These are phyloP conservation scores for Plicaturopsis crispa DNA, from an alignment of 768 basidiomycete genomes.

Conservation along the genomic window DNA sequence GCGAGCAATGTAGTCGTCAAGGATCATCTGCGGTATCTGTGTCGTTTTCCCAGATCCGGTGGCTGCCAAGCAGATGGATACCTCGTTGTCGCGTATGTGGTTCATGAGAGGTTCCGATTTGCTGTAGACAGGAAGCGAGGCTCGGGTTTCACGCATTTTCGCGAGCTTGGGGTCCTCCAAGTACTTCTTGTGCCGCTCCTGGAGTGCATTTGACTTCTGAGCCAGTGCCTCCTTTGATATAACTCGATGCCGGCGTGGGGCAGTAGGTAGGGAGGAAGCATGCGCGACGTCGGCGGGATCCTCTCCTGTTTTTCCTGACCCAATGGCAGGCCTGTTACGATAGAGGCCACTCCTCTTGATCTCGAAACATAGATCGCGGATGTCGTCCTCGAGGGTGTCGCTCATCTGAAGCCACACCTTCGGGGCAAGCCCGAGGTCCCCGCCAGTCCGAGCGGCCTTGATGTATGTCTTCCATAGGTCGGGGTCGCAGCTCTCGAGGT, in stretches of 20 bases:
- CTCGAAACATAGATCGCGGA: constrained; percentile 64
- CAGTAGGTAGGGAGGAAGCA: constrained; percentile 5
- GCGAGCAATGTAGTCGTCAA: constrained; percentile 73
- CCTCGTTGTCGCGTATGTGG: constrained; percentile 69
- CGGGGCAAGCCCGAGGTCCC: constrained; percentile 65
- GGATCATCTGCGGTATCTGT: constrained; percentile 86
- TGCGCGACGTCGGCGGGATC: constrained; percentile 6
- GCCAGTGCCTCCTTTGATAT: constrained; percentile 23
- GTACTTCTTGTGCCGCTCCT: constrained; percentile 48
- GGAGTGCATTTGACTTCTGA: constrained; percentile 53
- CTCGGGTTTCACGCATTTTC: constrained; percentile 60
- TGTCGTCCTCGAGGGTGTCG: constrained; percentile 54
- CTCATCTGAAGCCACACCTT: constrained; percentile 61
- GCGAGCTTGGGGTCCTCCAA: constrained; percentile 50
- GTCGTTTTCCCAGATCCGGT: constrained; percentile 95
- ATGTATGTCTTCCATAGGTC: constrained; percentile 72
- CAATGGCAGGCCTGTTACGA: constrained; percentile 46
- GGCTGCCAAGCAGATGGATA: constrained; percentile 83
- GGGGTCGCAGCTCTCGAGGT: constrained; percentile 80
- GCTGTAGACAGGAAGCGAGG: constrained; percentile 67
- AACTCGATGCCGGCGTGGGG: constrained; percentile 18
- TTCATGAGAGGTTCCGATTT: constrained; percentile 58
- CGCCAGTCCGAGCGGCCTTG: constrained; percentile 51
- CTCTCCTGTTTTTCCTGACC: constrained; percentile 10
- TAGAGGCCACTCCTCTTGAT: constrained; percentile 60